Evolutionary conservation across 1,284 basidiomycete species (phyloP), one percentile per base, ranked within the genome.

Genomic region (Ustilago xerochloae): DNA sequence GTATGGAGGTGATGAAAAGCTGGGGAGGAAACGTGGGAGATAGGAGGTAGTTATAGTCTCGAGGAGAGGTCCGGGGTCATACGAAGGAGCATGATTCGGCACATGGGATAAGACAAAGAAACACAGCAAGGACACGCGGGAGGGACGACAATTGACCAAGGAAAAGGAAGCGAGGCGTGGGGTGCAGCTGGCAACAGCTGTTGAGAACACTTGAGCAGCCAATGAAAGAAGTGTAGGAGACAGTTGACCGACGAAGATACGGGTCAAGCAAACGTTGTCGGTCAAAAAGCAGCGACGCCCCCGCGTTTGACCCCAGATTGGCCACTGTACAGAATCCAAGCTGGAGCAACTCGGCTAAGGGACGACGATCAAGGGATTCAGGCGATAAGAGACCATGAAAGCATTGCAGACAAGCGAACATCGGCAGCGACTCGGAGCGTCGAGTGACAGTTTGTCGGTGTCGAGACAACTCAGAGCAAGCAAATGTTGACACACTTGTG

Each of bases 361-460:
- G 15, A 12, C 20, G 18, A 9, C 10, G 13, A 52, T 15, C n/a
- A 32, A 7, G 18, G 35, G n/a, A n/a, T n/a, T n/a, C n/a, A n/a
- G n/a, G n/a, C n/a, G n/a, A n/a, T n/a, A n/a, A n/a, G n/a, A n/a
- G n/a, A n/a, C n/a, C n/a, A n/a, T n/a, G n/a, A n/a, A n/a, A n/a
- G n/a, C n/a, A n/a, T n/a, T n/a, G n/a, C n/a, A n/a, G n/a, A n/a
- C n/a, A n/a, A 20, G 60, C 30, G 20, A 38, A 47, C 48, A 54
- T 63, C 61, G 61, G 53, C 20, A 43, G 61, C 49, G 61, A 39
- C 13, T 63, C 61, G 61, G 61, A 56, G 53, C 61, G 48, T 56
- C 49, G 52, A 50, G 13, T 28, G 49, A 29, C n/a, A n/a, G n/a
- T n/a, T n/a, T 32, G 38, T 45, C 43, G 26, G 24, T 29, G 43